These are phyloP conservation scores for Isatis lusitanica DNA, from an alignment of 441 rosid species.

Conservation along the genomic window DNA sequence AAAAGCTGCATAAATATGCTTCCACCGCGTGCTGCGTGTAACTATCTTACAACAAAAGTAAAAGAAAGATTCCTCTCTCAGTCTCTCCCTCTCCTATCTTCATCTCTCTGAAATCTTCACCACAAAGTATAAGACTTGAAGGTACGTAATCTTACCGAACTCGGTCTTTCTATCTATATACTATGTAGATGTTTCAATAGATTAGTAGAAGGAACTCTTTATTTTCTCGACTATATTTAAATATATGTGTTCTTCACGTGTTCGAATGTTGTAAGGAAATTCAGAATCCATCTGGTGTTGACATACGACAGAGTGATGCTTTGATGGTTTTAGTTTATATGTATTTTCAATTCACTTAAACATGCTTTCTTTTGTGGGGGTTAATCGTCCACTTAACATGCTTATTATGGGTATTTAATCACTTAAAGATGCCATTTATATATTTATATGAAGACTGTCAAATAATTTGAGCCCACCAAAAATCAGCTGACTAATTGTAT, in stretches of 20 bases:
- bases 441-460: no score
- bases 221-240: background rate
- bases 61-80: background rate
- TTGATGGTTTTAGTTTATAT: background rate
- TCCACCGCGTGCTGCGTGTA: background rate
- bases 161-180: background rate
- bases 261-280: background rate
- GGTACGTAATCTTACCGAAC: background rate
- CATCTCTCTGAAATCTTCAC: background rate
- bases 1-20: background rate
- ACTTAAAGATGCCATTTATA: background rate
- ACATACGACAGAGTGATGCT: background rate
- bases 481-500: background rate
- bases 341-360: background rate
- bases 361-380: background rate
- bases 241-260: background rate
- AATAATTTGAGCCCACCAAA: background rate
- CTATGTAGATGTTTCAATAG: background rate
- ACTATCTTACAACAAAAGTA: background rate
- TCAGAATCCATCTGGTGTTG: background rate
- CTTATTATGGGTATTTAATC: background rate
- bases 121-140: background rate
- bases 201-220: background rate
- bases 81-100: background rate
- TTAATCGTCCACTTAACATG: background rate